Evolutionary conservation across 768 basidiomycete species (phyloP).

Genomic region (Cystobasidium tubakii): DNA sequence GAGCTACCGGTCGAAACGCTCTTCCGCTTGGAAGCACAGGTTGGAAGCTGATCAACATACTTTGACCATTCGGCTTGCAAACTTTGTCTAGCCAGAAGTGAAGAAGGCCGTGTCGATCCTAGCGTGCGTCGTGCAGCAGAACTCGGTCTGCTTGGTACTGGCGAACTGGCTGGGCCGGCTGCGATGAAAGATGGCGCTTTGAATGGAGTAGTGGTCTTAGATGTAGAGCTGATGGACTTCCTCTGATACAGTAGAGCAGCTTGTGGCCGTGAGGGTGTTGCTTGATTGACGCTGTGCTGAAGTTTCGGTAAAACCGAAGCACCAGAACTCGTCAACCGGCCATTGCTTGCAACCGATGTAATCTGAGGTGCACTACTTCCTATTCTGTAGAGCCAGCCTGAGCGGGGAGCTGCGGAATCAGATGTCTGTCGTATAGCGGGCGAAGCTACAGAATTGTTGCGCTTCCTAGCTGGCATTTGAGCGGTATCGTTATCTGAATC

Average conservation of each 20-base stretch:
- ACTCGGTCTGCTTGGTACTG: not conserved
- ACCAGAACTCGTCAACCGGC: too few relatives aligned
- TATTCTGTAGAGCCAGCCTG: not conserved
- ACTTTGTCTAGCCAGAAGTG: constrained; percentile 11
- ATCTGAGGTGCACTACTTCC: not conserved
- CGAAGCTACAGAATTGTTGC: not conserved
- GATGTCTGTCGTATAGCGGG: not conserved
- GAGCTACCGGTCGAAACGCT: not conserved
- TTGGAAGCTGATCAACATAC: not conserved
- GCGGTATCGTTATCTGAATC: not conserved
- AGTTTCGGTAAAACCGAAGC: not conserved
- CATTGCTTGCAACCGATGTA: not conserved
- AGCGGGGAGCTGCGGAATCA: not conserved
- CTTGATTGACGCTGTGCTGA: not conserved
- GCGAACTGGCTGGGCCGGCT: not conserved
- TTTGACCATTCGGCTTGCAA: constrained; percentile 17
- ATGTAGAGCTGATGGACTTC: not conserved
- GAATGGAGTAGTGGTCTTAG: constrained; percentile 26
- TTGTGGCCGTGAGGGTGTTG: not conserved
- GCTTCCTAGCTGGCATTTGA: not conserved
- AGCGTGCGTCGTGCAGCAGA: constrained; percentile 5
- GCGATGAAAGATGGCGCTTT: constrained; percentile 19
- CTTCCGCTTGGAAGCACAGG: not conserved
- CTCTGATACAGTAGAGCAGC: not conserved
- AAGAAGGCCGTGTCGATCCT: constrained; percentile 28